Percentiles rank a stretch among this genome's conserved stretches.
Conservation (phyloP, 371 early-diverging fungal genomes). For the Mortierella sp. region DNA sequence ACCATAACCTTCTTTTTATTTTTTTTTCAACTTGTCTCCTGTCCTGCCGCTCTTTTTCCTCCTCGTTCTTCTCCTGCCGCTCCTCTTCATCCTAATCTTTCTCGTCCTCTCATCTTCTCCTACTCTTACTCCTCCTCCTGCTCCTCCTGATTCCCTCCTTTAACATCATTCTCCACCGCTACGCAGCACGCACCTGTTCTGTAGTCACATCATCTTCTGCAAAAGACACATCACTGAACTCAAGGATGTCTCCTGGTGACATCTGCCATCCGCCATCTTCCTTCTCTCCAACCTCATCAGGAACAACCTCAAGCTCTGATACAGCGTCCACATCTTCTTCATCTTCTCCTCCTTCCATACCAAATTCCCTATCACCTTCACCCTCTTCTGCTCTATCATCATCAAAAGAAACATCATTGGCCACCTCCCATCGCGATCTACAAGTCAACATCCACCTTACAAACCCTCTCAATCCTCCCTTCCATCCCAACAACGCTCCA, state of each 20-base stretch:
- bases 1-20: not conserved
- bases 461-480: not conserved
- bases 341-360: slow-evolving; percentile 11
- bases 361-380: slow-evolving; percentile 16
- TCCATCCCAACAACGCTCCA: slow-evolving; percentile 2
- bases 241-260: slow-evolving; percentile 38
- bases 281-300: slow-evolving; percentile 24
- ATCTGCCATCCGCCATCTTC: slow-evolving; percentile 19
- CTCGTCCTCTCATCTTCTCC: not conserved
- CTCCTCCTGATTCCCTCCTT: slow-evolving; percentile 23
- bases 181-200: slow-evolving; percentile 4
- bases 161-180: slow-evolving; percentile 18
- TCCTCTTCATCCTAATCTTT: slow-evolving; percentile 17
- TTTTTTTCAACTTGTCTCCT: not conserved
- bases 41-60: slow-evolving; percentile 16
- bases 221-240: not conserved
- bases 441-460: slow-evolving; percentile 4
- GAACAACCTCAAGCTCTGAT: slow-evolving; percentile 18
- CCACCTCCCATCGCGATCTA: not conserved
- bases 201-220: slow-evolving; percentile 3
- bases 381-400: slow-evolving; percentile 7
- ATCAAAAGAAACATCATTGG: slow-evolving; percentile 1
- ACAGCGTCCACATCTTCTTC: slow-evolving; percentile 13
- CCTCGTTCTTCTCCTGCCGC: slow-evolving; percentile 16
- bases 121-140: slow-evolving; percentile 27